Evolutionary conservation across 179 eudicot species (phyloP).

Genomic region (Sideroxylon spinosum): DNA sequence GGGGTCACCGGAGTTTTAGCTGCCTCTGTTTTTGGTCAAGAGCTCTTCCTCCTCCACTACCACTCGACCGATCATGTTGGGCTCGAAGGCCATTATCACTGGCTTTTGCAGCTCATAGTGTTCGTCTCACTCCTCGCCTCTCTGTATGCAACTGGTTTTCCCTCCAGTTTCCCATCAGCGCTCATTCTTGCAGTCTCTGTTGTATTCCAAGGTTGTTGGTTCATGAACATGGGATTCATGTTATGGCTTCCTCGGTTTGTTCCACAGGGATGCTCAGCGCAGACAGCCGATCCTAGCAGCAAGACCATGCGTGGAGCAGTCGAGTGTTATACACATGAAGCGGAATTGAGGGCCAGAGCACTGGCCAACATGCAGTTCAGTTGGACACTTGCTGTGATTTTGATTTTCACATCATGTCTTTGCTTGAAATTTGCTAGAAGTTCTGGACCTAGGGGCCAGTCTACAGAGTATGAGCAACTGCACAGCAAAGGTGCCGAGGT

Average conservation of each 20-base stretch:
- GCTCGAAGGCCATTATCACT: slow-evolving; percentile 90
- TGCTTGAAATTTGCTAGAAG: slow-evolving; percentile 37
- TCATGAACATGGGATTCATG: slow-evolving; percentile 77
- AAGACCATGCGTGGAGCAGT: slow-evolving; percentile 48
- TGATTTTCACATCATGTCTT: slow-evolving; percentile 37
- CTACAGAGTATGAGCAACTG: slow-evolving; percentile 39
- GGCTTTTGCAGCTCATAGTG: slow-evolving; percentile 69
- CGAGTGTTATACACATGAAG: slow-evolving; percentile 46
- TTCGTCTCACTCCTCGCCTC: slow-evolving; percentile 51
- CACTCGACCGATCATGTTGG: slow-evolving; percentile 89
- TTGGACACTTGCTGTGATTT: slow-evolving; percentile 75
- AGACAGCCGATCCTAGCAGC: slow-evolving; percentile 14
- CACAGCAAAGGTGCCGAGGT: slow-evolving; percentile 25
- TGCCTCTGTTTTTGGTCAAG: slow-evolving; percentile 67
- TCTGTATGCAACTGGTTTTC: slow-evolving; percentile 33
- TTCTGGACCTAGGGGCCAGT: slow-evolving; percentile 17
- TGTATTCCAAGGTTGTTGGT: slow-evolving; percentile 78
- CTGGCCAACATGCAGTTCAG: slow-evolving; percentile 85
- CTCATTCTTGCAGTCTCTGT: slow-evolving; percentile 57
- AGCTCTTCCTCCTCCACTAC: slow-evolving; percentile 69
- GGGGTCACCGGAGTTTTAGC: slow-evolving; percentile 57
- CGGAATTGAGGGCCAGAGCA: slow-evolving; percentile 63
- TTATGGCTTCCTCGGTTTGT: slow-evolving; percentile 70
- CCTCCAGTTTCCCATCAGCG: slow-evolving; percentile 52
- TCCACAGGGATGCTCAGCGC: slow-evolving; percentile 53